Percentiles rank a stretch among this genome's conserved stretches.
These are phyloP conservation scores for Pythium coloratum DNA, from an alignment of 352 stramenopile species.

Conservation along the genomic window DNA sequence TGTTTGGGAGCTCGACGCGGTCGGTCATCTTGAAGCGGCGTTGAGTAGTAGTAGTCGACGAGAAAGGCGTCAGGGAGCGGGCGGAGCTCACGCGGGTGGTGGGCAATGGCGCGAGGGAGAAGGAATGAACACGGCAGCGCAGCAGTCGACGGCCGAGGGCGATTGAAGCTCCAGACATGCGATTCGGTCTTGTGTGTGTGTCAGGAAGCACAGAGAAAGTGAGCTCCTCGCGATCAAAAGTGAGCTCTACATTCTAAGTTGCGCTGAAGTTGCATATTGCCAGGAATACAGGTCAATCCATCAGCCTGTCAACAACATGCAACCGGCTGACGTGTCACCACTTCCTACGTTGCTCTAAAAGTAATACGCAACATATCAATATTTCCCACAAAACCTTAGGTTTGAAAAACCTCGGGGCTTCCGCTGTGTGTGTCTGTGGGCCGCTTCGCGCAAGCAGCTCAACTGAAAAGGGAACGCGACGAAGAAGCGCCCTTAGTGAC, in stretches of 20 bases:
- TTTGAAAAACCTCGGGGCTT: background rate
- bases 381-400: background rate
- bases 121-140: slow-evolving; percentile 15
- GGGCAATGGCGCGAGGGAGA: slow-evolving; percentile 12
- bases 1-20: slow-evolving; percentile 50
- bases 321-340: slow-evolving; percentile 8
- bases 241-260: slow-evolving; percentile 14
- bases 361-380: background rate
- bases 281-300: background rate
- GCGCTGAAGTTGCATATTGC: slow-evolving; percentile 13
- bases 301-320: background rate
- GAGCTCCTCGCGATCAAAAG: background rate
- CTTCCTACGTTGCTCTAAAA: background rate
- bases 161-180: slow-evolving; percentile 27
- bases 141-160: slow-evolving; percentile 16
- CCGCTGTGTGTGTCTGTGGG: background rate
- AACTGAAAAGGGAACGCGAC: background rate
- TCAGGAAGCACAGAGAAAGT: slow-evolving; percentile 27
- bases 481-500: background rate
- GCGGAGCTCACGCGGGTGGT: slow-evolving; percentile 3
- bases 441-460: background rate
- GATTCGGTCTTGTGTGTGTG: background rate
- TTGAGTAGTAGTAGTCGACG: background rate
- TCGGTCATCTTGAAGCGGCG: slow-evolving; percentile 54
- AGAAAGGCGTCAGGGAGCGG: background rate